Evolutionary conservation across 73 alveolate species (phyloP), one percentile per base, ranked within the genome.

Genomic region (Paramecium biaurelia): DNA sequence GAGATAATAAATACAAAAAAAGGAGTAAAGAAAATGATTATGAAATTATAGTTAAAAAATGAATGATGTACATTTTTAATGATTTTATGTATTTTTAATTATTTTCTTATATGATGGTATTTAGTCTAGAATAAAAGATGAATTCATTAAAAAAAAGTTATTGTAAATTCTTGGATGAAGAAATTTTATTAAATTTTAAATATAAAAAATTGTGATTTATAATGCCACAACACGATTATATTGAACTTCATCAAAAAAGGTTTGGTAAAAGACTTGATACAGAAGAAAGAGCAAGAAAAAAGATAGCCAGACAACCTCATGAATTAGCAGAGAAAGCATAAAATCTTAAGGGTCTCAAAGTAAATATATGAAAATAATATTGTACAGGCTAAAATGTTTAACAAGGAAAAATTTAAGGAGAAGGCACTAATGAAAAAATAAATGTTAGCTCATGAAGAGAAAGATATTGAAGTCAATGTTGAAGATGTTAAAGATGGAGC

Each of bases 151-250:
- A 53, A 53, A 41, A 53, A 18, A 53, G 68, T 3, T 4, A 0
- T 18, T 53, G 30, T 15, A 53, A 53, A 53, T 18, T 18, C 30
- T 15, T 53, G 68, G 18, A 53, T 53, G 68, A 18, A 18, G 30
- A 18, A 53, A 53, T 18, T 53, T 53, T n/a, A 53, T 15, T 63
- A 37, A 72, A 72, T 72, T 34, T 72, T 32, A 72, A 72, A 34
- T 34, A 84, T 34, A 41, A 26, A 84, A 32, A 35, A 10, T 72
- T 72, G 86, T 72, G 86, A 72, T 56, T 79, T 26, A 85, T 85
- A 92, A 68, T 96, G 99, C 99, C 99, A 26, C 98, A 98, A 96
- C 97, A 97, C 97, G 99, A 98, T 93, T 98, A 95, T 82, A 97
- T 97, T 93, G 99, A 98, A 93, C 96, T 96, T 59, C 95, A 95